Conservation (phyloP, 345 rosid genomes). For the Raphanus sativus region DNA sequence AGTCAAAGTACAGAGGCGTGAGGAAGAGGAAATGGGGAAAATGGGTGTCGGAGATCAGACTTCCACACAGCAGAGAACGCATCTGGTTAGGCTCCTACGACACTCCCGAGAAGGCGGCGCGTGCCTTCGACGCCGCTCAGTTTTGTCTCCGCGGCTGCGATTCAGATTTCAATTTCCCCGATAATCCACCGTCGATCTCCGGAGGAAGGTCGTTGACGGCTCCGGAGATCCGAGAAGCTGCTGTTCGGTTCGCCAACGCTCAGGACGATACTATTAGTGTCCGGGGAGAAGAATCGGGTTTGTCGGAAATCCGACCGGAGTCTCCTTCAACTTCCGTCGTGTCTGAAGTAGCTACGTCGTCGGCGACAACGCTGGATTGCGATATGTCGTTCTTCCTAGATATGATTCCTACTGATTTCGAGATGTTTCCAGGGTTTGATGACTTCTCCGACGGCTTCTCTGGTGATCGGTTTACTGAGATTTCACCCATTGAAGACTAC, state of each 20-base stretch:
- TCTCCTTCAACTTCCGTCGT: slow-evolving; percentile 50
- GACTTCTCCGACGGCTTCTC: slow-evolving; percentile 39
- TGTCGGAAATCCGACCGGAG: slow-evolving; percentile 42
- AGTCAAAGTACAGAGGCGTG: slow-evolving; percentile 71
- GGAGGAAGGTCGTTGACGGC: slow-evolving; percentile 52
- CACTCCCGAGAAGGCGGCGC: slow-evolving; percentile 75
- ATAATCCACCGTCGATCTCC: slow-evolving; percentile 58
- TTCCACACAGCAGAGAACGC: slow-evolving; percentile 73
- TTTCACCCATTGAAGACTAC: slow-evolving; percentile 26
- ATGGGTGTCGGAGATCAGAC: slow-evolving; percentile 87
- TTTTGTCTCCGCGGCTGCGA: slow-evolving; percentile 70
- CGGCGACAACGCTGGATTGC: slow-evolving; percentile 37
- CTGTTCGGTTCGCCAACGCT: slow-evolving; percentile 51
- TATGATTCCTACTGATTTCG: slow-evolving; percentile 46
- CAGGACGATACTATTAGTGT: not conserved
- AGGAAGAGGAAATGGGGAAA: slow-evolving; percentile 92
- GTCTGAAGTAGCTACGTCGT: slow-evolving; percentile 41
- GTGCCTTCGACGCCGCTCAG: slow-evolving; percentile 82
- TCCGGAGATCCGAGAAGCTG: slow-evolving; percentile 59
- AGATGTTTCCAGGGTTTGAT: slow-evolving; percentile 53
- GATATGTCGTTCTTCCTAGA: slow-evolving; percentile 28
- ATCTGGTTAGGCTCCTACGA: slow-evolving; percentile 89
- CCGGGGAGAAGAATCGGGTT: slow-evolving; percentile 3
- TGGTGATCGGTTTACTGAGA: slow-evolving; percentile 6
- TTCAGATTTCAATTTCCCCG: slow-evolving; percentile 71